A percentile compares a stretch with the other conserved stretches of the same genome.
phyloP scores from a whole-genome alignment of 164 flowering plant genomes.

The Berberis vulgaris region DNA sequence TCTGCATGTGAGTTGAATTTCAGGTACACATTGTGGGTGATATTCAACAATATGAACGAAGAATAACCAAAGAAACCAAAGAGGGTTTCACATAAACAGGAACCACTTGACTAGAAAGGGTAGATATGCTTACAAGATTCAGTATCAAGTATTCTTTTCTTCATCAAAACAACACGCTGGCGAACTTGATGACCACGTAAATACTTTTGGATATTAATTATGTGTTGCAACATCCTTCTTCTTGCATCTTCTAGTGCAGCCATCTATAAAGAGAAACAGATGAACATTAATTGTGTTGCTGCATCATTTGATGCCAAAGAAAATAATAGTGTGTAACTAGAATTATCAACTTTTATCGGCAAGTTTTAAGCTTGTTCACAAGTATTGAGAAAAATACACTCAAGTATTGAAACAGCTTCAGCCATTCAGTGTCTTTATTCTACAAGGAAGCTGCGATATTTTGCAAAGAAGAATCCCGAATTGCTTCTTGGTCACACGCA shows the following conservation, averaged over 20 bases:
- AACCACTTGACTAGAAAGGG: not conserved
- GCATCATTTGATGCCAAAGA: not conserved
- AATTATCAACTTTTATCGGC: too few species aligned
- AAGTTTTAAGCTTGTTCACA: too few species aligned
- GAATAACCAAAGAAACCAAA: not conserved
- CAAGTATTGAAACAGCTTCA: too few species aligned
- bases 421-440: too few species aligned
- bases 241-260: slow-evolving; percentile 56
- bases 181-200: slow-evolving; percentile 63
- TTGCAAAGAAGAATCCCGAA: too few species aligned
- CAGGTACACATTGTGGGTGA: too few species aligned
- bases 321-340: not conserved
- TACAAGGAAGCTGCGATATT: too few species aligned
- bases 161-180: slow-evolving; percentile 33
- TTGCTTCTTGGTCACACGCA: too few species aligned
- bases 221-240: slow-evolving; percentile 46
- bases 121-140: slow-evolving; percentile 61
- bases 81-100: not conserved
- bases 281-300: not conserved
- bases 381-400: too few species aligned
- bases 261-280: slow-evolving; percentile 35
- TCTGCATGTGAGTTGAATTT: not conserved
- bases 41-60: too few species aligned
- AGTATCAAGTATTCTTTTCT: slow-evolving; percentile 34
- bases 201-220: slow-evolving; percentile 55